Percentiles rank a stretch among this genome's conserved stretches.
phyloP scores from a whole-genome alignment of 2,329 filamentous ascomycete species.

The Fusarium sp. region DNA sequence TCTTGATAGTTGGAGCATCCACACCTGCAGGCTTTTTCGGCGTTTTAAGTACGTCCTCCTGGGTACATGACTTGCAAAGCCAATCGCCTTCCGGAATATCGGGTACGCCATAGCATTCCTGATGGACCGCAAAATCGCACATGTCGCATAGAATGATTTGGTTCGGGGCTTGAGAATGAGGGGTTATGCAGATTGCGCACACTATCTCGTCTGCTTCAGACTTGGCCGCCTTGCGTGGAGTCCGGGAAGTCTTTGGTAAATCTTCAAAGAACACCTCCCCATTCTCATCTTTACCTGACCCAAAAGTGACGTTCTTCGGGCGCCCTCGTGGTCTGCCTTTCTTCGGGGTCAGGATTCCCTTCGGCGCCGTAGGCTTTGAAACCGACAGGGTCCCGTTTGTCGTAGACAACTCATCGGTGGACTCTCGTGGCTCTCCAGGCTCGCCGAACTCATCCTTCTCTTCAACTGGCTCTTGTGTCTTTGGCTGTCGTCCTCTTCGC shows the following conservation, averaged over 20 bases:
- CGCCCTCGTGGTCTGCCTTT: conserved; percentile 57
- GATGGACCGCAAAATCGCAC: conserved; percentile 74
- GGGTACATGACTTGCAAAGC: conserved; percentile 71
- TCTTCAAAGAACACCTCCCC: conserved; percentile 69
- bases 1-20: conserved; percentile 24
- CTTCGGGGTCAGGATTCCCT: conserved; percentile 72
- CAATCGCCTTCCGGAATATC: conserved; percentile 74
- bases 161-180: conserved; percentile 71
- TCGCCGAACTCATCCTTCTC: conserved; percentile 15
- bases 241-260: conserved; percentile 58
- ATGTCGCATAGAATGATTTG: conserved; percentile 76
- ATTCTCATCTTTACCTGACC: conserved; percentile 52
- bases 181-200: conserved; percentile 70
- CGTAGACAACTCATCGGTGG: conserved; percentile 35
- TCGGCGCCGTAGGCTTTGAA: conserved; percentile 56
- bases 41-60: conserved; percentile 60
- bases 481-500: conserved; percentile 45
- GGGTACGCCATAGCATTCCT: conserved; percentile 71
- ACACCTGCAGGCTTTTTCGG: conserved; percentile 49
- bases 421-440: conserved; percentile 18
- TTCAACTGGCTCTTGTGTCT: conserved; percentile 28
- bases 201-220: conserved; percentile 67
- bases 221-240: conserved; percentile 49
- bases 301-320: conserved; percentile 71
- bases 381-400: conserved; percentile 36